phyloP scores from a whole-genome alignment of 2,329 filamentous ascomycete species.

The Teratosphaeria epicoccoides region DNA sequence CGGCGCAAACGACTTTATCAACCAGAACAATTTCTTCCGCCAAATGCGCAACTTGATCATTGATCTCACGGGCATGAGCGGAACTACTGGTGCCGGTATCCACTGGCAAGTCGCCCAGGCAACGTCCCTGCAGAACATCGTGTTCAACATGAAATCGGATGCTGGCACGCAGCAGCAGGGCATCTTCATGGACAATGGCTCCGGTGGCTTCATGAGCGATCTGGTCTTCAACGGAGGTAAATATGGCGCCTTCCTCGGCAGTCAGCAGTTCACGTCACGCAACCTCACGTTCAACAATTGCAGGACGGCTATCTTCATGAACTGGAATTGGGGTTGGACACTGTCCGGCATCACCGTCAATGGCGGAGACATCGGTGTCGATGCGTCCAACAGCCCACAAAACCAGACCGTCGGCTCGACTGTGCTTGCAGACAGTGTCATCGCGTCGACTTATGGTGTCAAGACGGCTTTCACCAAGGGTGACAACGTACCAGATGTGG shows the following conservation, averaged over 20 bases:
- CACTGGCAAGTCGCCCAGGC: slow-evolving; percentile 48
- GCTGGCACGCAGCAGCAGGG: slow-evolving; percentile 38
- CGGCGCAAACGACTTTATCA: slow-evolving; percentile 41
- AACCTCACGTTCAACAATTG: slow-evolving; percentile 42
- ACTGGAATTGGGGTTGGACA: slow-evolving; percentile 46
- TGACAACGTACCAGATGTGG: slow-evolving; percentile 53
- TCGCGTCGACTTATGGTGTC: slow-evolving; percentile 65
- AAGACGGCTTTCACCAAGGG: slow-evolving; percentile 65
- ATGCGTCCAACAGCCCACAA: slow-evolving; percentile 36
- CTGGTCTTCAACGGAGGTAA: slow-evolving; percentile 50
- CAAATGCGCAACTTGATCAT: slow-evolving; percentile 46
- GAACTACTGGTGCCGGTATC: slow-evolving; percentile 29
- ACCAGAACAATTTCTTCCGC: slow-evolving; percentile 47
- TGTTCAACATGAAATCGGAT: slow-evolving; percentile 45
- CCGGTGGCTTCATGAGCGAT: slow-evolving; percentile 43
- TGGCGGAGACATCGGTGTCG: slow-evolving; percentile 31
- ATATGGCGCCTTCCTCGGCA: slow-evolving; percentile 50
- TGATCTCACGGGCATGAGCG: slow-evolving; percentile 27
- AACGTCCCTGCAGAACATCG: slow-evolving; percentile 51
- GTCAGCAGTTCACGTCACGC: slow-evolving; percentile 50
- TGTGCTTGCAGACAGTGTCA: slow-evolving; percentile 67
- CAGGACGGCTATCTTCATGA: slow-evolving; percentile 42
- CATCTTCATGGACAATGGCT: slow-evolving; percentile 27
- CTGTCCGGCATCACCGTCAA: slow-evolving; percentile 37
- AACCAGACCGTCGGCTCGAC: slow-evolving; percentile 63